Conservation (phyloP, 2,329 filamentous ascomycete genomes). For the Beauveria pseudobassiana region DNA sequence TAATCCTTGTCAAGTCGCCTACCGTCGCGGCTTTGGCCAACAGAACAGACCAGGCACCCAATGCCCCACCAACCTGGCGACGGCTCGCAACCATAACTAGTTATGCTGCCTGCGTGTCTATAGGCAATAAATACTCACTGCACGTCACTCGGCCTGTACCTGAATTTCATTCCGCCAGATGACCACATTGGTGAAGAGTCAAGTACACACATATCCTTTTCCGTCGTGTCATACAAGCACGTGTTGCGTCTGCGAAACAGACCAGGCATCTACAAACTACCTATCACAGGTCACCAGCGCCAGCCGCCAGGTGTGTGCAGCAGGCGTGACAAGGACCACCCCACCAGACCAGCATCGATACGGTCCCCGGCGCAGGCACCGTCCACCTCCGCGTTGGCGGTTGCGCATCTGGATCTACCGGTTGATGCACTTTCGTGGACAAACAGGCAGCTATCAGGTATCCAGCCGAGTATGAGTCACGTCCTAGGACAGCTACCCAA, state of each 20-base stretch:
- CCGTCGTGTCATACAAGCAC: neutral
- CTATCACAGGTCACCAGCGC: neutral
- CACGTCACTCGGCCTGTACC: neutral
- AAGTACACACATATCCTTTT: neutral
- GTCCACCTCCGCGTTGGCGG: neutral
- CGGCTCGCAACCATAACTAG: too few species aligned
- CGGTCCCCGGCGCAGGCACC: neutral
- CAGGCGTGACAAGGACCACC: neutral
- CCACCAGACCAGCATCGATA: neutral
- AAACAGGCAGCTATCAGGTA: neutral
- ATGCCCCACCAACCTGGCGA: too few species aligned
- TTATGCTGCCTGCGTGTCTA: neutral
- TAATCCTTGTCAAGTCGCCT: too few species aligned
- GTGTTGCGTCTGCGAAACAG: neutral
- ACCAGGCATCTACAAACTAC: neutral
- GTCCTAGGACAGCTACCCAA: neutral
- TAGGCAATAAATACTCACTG: neutral
- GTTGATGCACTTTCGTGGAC: neutral
- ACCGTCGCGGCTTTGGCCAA: too few species aligned
- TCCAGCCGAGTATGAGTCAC: neutral
- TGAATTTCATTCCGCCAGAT: neutral
- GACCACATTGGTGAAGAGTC: neutral
- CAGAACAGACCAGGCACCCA: too few species aligned
- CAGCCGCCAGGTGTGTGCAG: neutral
- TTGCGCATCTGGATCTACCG: neutral